These are phyloP conservation scores for Hevea brasiliensis DNA, from an alignment of 345 rosid genomes.

Conservation along the genomic window DNA sequence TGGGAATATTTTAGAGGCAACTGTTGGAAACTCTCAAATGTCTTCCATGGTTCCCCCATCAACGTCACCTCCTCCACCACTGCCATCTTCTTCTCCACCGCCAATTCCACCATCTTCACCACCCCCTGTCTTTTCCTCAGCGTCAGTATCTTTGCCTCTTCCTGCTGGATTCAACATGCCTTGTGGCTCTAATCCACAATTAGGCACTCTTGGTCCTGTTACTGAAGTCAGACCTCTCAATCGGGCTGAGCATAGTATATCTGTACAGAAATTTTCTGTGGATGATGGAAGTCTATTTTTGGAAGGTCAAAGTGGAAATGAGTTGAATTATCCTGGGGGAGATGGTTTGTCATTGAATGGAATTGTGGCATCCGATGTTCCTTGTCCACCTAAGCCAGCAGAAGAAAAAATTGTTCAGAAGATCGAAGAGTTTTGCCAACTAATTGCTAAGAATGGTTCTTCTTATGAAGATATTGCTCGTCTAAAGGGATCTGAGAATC, in stretches of 20 bases:
- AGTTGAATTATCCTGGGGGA: constrained; percentile 20
- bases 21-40: constrained; percentile 13
- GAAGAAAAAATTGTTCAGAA: constrained; percentile 33
- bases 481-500: constrained; percentile 32
- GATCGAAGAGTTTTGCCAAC: constrained; percentile 41
- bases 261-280: neutral
- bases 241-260: neutral
- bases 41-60: constrained; percentile 33
- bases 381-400: constrained; percentile 41
- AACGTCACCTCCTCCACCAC: constrained; percentile 30
- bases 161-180: constrained; percentile 3
- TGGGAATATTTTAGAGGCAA: constrained; percentile 23
- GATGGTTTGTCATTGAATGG: constrained; percentile 22
- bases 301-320: constrained; percentile 15
- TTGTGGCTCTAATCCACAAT: neutral
- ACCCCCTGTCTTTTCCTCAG: constrained; percentile 9
- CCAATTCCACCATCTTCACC: neutral
- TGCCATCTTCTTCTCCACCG: constrained; percentile 19
- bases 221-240: neutral
- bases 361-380: constrained; percentile 17
- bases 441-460: constrained; percentile 42
- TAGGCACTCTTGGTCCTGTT: neutral
- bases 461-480: constrained; percentile 38
- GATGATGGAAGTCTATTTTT: constrained; percentile 9
- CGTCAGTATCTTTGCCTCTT: constrained; percentile 17